Conservation (phyloP, 331 rosid species). For the Quercus tomentella region DNA sequence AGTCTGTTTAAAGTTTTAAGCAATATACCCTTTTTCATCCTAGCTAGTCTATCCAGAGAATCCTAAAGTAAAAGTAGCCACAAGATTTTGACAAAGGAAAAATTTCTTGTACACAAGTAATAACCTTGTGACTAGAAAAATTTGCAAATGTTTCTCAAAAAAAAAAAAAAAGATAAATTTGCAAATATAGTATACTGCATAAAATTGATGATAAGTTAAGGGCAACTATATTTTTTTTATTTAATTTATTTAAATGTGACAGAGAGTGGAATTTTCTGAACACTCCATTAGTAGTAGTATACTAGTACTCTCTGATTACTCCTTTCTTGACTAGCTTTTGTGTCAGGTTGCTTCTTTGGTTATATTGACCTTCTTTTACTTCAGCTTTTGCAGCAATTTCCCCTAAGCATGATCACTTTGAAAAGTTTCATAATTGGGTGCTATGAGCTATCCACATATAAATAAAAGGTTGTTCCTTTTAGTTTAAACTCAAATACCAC, state of each 20-base stretch:
- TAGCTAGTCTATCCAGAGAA: no score
- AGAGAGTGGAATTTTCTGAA: background rate
- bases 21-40: slow-evolving; percentile 15
- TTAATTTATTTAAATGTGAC: slow-evolving; percentile 14
- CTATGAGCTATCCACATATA: slow-evolving; percentile 29
- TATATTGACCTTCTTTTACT: slow-evolving; percentile 33
- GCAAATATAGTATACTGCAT: slow-evolving; percentile 41
- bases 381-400: slow-evolving; percentile 43
- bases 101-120: slow-evolving; percentile 33
- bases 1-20: slow-evolving; percentile 28
- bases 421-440: slow-evolving; percentile 50
- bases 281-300: slow-evolving; percentile 23
- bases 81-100: slow-evolving; percentile 24
- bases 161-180: no score
- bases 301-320: slow-evolving; percentile 20
- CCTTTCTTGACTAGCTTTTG: slow-evolving; percentile 45
- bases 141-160: no score
- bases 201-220: slow-evolving; percentile 46
- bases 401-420: slow-evolving; percentile 45
- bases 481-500: slow-evolving; percentile 18
- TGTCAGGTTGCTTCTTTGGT: slow-evolving; percentile 25
- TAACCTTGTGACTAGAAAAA: slow-evolving; percentile 37
- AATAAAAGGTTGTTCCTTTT: slow-evolving; percentile 25
- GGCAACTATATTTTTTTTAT: slow-evolving; percentile 23
- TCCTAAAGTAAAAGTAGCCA: slow-evolving; percentile 22